Conservation (phyloP, 75 land plant species). For the Cryptomeria japonica region DNA sequence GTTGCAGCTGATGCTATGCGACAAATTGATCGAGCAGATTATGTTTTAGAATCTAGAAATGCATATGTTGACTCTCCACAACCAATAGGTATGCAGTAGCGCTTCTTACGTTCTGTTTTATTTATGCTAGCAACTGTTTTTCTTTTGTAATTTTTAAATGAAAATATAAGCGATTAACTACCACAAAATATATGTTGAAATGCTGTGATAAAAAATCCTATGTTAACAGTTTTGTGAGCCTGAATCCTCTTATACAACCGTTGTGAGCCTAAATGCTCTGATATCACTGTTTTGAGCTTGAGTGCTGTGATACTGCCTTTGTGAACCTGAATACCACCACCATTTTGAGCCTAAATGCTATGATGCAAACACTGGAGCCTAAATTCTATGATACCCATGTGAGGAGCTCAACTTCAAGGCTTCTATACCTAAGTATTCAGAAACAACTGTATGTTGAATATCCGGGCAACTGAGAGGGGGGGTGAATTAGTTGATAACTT, state of each 20-base stretch:
- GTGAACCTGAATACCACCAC: too few relatives aligned
- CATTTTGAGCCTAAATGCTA: too few relatives aligned
- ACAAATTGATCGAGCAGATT: constrained; percentile 41
- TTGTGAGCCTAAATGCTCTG: background rate
- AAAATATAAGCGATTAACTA: background rate
- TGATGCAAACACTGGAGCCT: too few relatives aligned
- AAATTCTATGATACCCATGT: too few relatives aligned
- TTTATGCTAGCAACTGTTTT: background rate
- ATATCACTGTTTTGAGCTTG: background rate
- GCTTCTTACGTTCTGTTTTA: background rate
- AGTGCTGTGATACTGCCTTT: too few relatives aligned
- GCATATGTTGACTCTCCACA: constrained; percentile 45
- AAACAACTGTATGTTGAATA: too few relatives aligned
- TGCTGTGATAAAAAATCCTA: background rate
- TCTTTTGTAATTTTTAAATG: background rate
- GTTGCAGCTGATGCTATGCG: constrained; percentile 37
- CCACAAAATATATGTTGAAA: background rate
- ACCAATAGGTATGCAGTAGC: constrained; percentile 28
- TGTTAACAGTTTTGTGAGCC: background rate
- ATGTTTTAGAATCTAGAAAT: constrained; percentile 21
- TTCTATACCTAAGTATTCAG: too few relatives aligned
- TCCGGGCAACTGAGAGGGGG: too few relatives aligned
- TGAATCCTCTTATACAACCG: background rate
- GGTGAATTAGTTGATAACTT: too few relatives aligned
- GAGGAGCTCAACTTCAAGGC: too few relatives aligned